A percentile compares a stretch with the other conserved stretches of the same genome.
Evolutionary conservation across 2,329 filamentous ascomycete genomes (phyloP).

Genomic region (Talaromyces sp.): DNA sequence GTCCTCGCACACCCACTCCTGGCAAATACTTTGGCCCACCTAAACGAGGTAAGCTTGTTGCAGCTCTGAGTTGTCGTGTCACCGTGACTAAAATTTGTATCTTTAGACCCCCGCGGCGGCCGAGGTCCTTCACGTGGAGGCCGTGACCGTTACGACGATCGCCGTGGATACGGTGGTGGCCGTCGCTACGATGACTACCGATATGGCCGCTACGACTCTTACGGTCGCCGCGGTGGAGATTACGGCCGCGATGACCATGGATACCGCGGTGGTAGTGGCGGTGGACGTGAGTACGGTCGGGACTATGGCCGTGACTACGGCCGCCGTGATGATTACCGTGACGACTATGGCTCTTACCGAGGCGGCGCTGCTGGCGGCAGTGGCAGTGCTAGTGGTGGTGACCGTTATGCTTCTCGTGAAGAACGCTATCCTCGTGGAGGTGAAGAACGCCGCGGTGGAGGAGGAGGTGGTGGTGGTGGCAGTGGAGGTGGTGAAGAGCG

Average conservation of each 20-base stretch:
- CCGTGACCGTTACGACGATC: slow-evolving; percentile 52
- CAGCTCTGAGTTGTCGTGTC: neutral
- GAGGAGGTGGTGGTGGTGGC: slow-evolving; percentile 21
- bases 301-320: slow-evolving; percentile 49
- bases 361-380: slow-evolving; percentile 49
- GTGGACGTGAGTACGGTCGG: slow-evolving; percentile 50
- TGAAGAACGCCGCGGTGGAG: slow-evolving; percentile 47
- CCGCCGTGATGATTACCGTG: slow-evolving; percentile 42
- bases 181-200: slow-evolving; percentile 47
- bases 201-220: slow-evolving; percentile 48
- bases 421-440: slow-evolving; percentile 24
- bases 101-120: slow-evolving; percentile 19
- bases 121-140: slow-evolving; percentile 44
- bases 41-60: slow-evolving; percentile 74
- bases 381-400: slow-evolving; percentile 29
- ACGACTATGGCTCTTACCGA: slow-evolving; percentile 46
- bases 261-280: slow-evolving; percentile 50
- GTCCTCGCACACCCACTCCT: slow-evolving; percentile 91
- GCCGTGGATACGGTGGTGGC: slow-evolving; percentile 51
- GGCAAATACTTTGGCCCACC: slow-evolving; percentile 99
- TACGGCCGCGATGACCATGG: slow-evolving; percentile 54
- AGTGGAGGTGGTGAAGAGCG: slow-evolving; percentile 43
- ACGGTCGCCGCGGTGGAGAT: slow-evolving; percentile 61
- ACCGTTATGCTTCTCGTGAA: slow-evolving; percentile 26
- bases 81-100: neutral